Evolutionary conservation across 2,329 filamentous ascomycete species (phyloP).

Genomic region (Fusarium chlamydosporum): DNA sequence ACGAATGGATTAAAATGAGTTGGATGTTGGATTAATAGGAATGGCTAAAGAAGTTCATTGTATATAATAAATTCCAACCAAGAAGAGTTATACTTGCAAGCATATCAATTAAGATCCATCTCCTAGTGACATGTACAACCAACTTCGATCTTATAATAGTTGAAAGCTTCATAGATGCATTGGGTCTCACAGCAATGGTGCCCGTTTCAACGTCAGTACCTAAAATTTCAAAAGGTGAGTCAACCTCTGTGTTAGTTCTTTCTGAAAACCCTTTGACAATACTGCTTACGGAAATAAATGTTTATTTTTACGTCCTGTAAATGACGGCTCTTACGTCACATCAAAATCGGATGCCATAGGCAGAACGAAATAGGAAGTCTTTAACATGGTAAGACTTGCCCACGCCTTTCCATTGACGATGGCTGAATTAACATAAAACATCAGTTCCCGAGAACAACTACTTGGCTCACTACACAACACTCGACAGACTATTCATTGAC

Average conservation of each 20-base stretch:
- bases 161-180: too few relatives aligned
- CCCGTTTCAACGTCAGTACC: too few relatives aligned
- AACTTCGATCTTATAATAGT: too few relatives aligned
- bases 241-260: background rate
- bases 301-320: constrained; percentile 3
- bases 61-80: constrained; percentile 17
- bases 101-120: background rate
- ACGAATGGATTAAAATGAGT: background rate
- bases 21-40: background rate
- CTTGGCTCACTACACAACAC: background rate
- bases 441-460: too few relatives aligned
- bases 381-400: background rate
- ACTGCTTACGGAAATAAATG: background rate
- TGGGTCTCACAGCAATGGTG: too few relatives aligned
- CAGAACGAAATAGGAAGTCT: background rate
- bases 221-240: background rate
- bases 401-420: background rate
- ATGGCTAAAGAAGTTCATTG: constrained; percentile 8
- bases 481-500: background rate
- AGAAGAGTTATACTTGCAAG: constrained; percentile 4
- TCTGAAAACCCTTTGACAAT: background rate
- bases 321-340: constrained; percentile 15
- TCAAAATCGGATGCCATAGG: background rate
- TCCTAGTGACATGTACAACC: background rate
- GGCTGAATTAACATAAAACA: background rate